phyloP scores from a whole-genome alignment of 345 rosid genomes.

The Trapa incisa region DNA sequence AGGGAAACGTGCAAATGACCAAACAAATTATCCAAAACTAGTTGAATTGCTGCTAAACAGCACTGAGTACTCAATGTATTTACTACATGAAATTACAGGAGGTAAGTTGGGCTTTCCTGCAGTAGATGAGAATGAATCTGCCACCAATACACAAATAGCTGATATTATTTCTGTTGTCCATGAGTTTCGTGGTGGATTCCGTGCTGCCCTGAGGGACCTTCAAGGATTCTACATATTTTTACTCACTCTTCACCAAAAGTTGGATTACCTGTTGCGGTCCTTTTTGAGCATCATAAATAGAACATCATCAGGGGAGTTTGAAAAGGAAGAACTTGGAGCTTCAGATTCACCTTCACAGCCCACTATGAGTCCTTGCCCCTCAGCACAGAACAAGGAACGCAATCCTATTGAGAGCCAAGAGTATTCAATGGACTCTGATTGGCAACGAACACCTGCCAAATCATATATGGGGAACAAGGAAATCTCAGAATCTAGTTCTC shows the following conservation, averaged over 20 bases:
- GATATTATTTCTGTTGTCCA: slow-evolving; percentile 40
- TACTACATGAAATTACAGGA: slow-evolving; percentile 61
- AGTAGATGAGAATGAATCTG: slow-evolving; percentile 14
- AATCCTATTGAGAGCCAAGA: slow-evolving; percentile 27
- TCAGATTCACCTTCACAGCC: slow-evolving; percentile 51
- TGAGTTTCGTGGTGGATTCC: slow-evolving; percentile 74
- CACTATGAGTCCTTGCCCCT: slow-evolving; percentile 25
- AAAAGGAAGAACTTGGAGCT: slow-evolving; percentile 52
- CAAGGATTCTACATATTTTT: slow-evolving; percentile 91
- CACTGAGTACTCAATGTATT: slow-evolving; percentile 46
- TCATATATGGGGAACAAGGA: slow-evolving; percentile 60
- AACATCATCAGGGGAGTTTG: slow-evolving; percentile 30
- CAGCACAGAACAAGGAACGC: slow-evolving; percentile 13
- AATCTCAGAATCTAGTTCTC: slow-evolving; percentile 44
- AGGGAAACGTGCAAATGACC: slow-evolving; percentile 91
- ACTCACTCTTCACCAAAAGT: slow-evolving; percentile 82
- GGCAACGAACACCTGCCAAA: slow-evolving; percentile 39
- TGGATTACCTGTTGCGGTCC: slow-evolving; percentile 58
- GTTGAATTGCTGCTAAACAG: slow-evolving; percentile 85
- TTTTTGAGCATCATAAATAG: slow-evolving; percentile 39
- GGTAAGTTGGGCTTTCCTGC: slow-evolving; percentile 4
- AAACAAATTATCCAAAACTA: slow-evolving; percentile 74
- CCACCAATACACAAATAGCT: slow-evolving; percentile 13
- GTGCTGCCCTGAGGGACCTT: slow-evolving; percentile 79
- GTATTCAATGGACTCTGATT: slow-evolving; percentile 57